Evolutionary conservation across 2,329 filamentous ascomycete species (phyloP).

Genomic region (Plenodomus lindquistii): DNA sequence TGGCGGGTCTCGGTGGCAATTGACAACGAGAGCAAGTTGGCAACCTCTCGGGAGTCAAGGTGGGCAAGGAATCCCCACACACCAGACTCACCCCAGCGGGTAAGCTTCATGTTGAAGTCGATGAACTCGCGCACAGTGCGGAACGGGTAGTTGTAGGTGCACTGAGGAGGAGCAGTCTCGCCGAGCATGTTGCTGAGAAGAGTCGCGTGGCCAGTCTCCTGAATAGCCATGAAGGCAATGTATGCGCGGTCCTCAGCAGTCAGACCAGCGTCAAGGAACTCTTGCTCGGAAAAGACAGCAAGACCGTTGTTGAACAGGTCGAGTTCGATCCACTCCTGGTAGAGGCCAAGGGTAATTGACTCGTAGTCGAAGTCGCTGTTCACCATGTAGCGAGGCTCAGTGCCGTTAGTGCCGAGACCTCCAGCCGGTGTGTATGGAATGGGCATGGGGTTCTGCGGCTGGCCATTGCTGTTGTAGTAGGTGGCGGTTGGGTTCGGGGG

Average conservation of each 20-base stretch:
- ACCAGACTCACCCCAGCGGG: constrained; percentile 76
- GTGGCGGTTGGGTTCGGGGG: constrained; percentile 65
- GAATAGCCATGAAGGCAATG: constrained; percentile 75
- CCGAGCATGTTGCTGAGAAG: constrained; percentile 79
- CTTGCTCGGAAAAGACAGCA: constrained; percentile 66
- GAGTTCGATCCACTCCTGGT: constrained; percentile 84
- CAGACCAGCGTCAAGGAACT: constrained; percentile 71
- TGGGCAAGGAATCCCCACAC: constrained; percentile 82
- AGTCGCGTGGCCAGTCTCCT: constrained; percentile 78
- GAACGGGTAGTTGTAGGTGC: constrained; percentile 81
- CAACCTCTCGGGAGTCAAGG: constrained; percentile 74
- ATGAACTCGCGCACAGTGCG: constrained; percentile 74
- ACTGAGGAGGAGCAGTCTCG: constrained; percentile 69
- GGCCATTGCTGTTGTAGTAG: constrained; percentile 72
- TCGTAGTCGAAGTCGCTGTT: constrained; percentile 84
- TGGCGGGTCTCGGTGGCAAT: constrained; percentile 81
- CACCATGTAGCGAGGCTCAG: constrained; percentile 73
- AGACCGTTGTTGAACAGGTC: constrained; percentile 81
- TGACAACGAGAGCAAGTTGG: constrained; percentile 72
- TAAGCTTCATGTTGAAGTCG: constrained; percentile 86
- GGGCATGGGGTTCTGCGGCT: constrained; percentile 68
- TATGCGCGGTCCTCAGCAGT: constrained; percentile 70
- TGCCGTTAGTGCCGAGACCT: constrained; percentile 78
- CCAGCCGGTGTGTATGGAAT: constrained; percentile 71
- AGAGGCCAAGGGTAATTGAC: constrained; percentile 73